Evolutionary conservation across 257 asterid species (phyloP), one percentile per base, ranked within the genome.

Genomic region (Solanum rostratum): DNA sequence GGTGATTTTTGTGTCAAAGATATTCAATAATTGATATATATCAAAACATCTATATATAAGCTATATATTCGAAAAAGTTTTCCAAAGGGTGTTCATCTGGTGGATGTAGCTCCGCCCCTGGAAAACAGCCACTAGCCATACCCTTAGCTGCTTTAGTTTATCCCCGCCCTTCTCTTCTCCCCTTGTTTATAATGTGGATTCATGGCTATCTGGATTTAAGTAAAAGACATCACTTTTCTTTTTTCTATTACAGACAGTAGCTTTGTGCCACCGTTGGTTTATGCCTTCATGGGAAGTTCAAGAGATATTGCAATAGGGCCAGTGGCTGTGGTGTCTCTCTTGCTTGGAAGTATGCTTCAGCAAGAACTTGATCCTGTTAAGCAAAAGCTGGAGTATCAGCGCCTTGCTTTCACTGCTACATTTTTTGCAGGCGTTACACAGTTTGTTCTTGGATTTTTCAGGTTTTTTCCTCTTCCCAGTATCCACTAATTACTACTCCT

Each of bases 291-390:
- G 97, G 98, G 98, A 2, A 94, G 97, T 88, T 94, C 98, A 15
- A 89, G 97, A 86, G 94, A 93, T 83, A 92, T 93, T 11, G 97
- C 97, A n/a, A 93, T 93, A 22, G 98, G 98, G 52, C 98, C 98
- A 1, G 98, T 94, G 81, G 97, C 98, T 0, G 98, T 94, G 78
- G 97, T 94, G 62, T 94, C 98, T 55, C 98, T 94, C 46, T 85
- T 94, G 90, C 97, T 94, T 0, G 98, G 97, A 45, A 90, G 81
- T 37, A 43, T 92, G 93, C 93, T 94, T 84, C 94, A 83, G 81
- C 45, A 85, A 0, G 97, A 90, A 85, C 53, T 94, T 6, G 95
- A 94, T 84, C 98, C 98, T 1, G 30, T 54, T 69, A 89, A 87
- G 54, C 84, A 91, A 86, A 85, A 88, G 80, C 16, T 15, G 1